These are phyloP conservation scores for Leccinum broughii DNA, from an alignment of 768 basidiomycete species.

Conservation along the genomic window DNA sequence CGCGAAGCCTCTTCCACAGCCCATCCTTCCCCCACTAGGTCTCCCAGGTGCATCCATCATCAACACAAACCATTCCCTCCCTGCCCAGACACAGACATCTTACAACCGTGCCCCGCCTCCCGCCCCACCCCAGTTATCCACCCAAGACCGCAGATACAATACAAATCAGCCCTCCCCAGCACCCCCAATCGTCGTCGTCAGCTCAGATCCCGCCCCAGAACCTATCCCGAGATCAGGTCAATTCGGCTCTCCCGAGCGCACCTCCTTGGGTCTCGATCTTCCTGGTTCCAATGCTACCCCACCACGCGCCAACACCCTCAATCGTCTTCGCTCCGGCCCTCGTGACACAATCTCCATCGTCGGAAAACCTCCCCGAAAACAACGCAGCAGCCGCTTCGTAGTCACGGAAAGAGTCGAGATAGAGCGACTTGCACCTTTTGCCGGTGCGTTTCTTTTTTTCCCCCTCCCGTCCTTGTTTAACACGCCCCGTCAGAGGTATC, in stretches of 20 bases:
- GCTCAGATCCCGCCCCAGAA: conserved; percentile 62
- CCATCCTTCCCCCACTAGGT: conserved; percentile 41
- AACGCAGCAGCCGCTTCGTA: conserved; percentile 95
- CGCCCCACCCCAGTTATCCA: conserved; percentile 38
- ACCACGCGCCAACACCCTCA: conserved; percentile 67
- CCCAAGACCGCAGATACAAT: conserved; percentile 61
- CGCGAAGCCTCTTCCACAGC: conserved; percentile 61
- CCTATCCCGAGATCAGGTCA: conserved; percentile 41
- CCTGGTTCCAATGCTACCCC: conserved; percentile 47
- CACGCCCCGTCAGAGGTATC: conserved; percentile 66
- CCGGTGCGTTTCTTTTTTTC: conserved; percentile 47
- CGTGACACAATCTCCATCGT: conserved; percentile 97
- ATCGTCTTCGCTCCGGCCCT: conserved; percentile 76
- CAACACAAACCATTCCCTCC: conserved; percentile 41
- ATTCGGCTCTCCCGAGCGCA: conserved; percentile 48
- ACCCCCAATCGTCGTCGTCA: conserved; percentile 87
- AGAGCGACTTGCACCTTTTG: conserved; percentile 88
- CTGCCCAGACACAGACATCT: conserved; percentile 38
- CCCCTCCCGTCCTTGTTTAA: conserved; percentile 12
- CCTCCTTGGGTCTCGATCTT: conserved; percentile 49
- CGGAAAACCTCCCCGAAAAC: conserved; percentile 96
- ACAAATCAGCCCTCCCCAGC: conserved; percentile 47
- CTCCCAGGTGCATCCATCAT: conserved; percentile 38
- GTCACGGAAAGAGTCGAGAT: conserved; percentile 96
- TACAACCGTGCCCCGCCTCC: conserved; percentile 48